phyloP scores from a whole-genome alignment of 2,329 filamentous ascomycete genomes.

The Meredithiella fracta region DNA sequence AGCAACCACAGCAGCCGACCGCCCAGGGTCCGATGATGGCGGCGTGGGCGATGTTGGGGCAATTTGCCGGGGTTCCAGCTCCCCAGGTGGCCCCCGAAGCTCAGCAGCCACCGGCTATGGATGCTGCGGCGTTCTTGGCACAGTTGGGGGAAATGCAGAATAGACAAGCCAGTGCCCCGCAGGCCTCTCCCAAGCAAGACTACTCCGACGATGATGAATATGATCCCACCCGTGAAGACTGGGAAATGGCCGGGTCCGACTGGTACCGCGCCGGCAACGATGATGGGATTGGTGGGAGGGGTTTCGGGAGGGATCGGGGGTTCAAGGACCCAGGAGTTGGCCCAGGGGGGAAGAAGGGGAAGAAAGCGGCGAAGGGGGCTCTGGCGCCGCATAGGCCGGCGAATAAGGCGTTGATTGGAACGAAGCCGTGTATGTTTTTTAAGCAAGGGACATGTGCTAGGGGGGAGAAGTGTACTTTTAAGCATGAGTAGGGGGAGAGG shows the following conservation, averaged over 20 bases:
- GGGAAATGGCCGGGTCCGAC: constrained; percentile 7
- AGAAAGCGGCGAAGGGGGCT: constrained; percentile 24
- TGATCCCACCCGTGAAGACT: constrained; percentile 15
- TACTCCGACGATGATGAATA: constrained; percentile 13
- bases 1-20: neutral
- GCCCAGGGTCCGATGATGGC: constrained; percentile 11
- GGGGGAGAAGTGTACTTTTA: constrained; percentile 57
- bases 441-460: constrained; percentile 55
- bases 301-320: constrained; percentile 15
- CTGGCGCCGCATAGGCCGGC: constrained; percentile 27
- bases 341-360: constrained; percentile 20
- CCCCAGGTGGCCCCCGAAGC: neutral
- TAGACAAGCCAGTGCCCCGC: neutral
- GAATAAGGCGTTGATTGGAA: constrained; percentile 44
- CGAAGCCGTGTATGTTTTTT: constrained; percentile 55
- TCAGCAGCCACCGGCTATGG: neutral
- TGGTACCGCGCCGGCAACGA: neutral
- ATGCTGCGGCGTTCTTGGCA: neutral
- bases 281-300: neutral
- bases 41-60: constrained; percentile 8
- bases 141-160: constrained; percentile 16
- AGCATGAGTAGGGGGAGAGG: constrained; percentile 36
- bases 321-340: constrained; percentile 17
- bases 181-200: neutral
- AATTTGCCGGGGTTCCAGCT: constrained; percentile 1